phyloP scores from a whole-genome alignment of 2,329 filamentous ascomycete species.

The Akanthomyces uredinophilus region DNA sequence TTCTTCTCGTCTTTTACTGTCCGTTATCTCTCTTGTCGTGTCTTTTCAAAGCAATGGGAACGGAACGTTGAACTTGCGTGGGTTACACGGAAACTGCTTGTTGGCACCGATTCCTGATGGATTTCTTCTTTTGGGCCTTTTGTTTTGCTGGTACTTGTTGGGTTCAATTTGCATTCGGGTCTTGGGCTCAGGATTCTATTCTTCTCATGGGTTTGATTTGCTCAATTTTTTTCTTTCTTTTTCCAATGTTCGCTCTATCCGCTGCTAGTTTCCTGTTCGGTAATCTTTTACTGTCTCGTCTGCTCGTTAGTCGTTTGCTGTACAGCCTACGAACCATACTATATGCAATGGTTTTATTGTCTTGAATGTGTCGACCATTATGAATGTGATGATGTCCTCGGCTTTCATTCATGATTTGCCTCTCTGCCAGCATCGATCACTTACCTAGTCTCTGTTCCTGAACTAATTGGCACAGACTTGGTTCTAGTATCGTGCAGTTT shows the following conservation, averaged over 20 bases:
- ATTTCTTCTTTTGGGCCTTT: background rate
- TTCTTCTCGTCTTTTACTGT: background rate
- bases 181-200: conserved; percentile 7
- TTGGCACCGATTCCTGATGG: background rate
- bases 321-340: conserved; percentile 7
- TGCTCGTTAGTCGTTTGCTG: conserved; percentile 14
- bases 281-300: conserved; percentile 15
- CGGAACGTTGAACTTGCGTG: background rate
- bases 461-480: too few relatives aligned
- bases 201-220: conserved; percentile 15
- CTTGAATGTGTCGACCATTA: conserved; percentile 12
- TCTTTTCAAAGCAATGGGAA: background rate
- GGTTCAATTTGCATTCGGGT: conserved; percentile 6
- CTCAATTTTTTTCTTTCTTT: background rate
- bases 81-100: background rate
- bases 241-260: background rate
- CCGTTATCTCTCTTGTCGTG: background rate
- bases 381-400: background rate
- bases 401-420: too few relatives aligned
- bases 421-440: too few relatives aligned
- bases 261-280: background rate
- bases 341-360: conserved; percentile 16
- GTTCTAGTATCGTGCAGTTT: too few relatives aligned
- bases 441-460: too few relatives aligned
- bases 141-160: conserved; percentile 15